Evolutionary conservation across 1,139 yeast species (phyloP), one percentile per base, ranked within the genome.

Genomic region (Candida labiduridarum): DNA sequence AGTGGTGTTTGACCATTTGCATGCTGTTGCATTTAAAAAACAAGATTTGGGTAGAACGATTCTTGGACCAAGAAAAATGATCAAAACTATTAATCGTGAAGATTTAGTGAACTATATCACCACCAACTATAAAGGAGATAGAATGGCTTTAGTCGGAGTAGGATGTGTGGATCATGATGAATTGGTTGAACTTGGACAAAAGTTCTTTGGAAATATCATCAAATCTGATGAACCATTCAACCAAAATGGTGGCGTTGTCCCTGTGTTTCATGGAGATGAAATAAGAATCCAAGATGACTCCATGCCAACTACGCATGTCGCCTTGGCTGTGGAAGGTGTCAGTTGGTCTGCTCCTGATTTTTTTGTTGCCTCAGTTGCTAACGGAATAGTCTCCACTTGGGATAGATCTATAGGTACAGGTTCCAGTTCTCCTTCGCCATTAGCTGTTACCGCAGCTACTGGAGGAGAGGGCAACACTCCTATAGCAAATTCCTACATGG

Each of bases 21-120:
- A 94, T 71, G 90, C 96, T 41, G 90, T 92, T 30, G 92, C 96
- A 8, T 94, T 83, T 74, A 89, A 83, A 66, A 85, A 83, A 57
- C 99, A 95, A 69, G 96, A 97, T 48, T 78, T 94, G 57, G 99
- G 99, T 25, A 85, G 98, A 70, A 95, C 99, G n/a, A 94, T 94
- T 55, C 76, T 94, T 55, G 99, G 99, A 0, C 99, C 99, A 18
- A 80, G 92, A 55, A 90, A 89, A 56, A 86, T 91, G 69, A 94
- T 94, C 63, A 81, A 83, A 64, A 83, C 92, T 44, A 90, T 94
- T 58, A 78, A 87, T 58, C 80, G 90, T 64, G 72, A 78, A 12
- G 97, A 95, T 65, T 78, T 94, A 65, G 83, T 81, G 52, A 79
- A 84, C 58, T 94, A 92, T 69, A 94, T 94, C 63, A 75, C 81